A percentile compares a stretch with the other conserved stretches of the same genome.
phyloP scores from a whole-genome alignment of 1,284 basidiomycete species.

The Hypsizygus ulmarius region DNA sequence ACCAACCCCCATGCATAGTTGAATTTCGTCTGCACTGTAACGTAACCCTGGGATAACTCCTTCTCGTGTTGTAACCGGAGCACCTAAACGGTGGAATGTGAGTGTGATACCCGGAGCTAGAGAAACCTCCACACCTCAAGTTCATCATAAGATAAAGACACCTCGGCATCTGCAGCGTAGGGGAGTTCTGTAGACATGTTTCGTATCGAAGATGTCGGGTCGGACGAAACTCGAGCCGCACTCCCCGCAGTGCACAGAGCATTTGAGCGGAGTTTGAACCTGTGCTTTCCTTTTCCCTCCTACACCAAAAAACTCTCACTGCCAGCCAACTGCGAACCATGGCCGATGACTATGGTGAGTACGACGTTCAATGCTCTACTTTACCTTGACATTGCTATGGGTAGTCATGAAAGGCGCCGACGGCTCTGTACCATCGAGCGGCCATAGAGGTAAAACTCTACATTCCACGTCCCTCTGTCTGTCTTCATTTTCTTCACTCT shows the following conservation, averaged over 20 bases:
- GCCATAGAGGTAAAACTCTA: slow-evolving; percentile 22
- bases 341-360: slow-evolving; percentile 46
- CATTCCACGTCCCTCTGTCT: slow-evolving; percentile 13
- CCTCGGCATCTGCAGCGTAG: slow-evolving; percentile 93
- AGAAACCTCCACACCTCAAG: slow-evolving; percentile 60
- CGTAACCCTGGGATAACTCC: slow-evolving; percentile 80
- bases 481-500: slow-evolving; percentile 22
- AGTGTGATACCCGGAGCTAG: slow-evolving; percentile 3
- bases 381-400: slow-evolving; percentile 18
- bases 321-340: slow-evolving; percentile 22
- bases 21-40: slow-evolving; percentile 96
- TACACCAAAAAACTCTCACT: slow-evolving; percentile 18
- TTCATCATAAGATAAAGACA: slow-evolving; percentile 86
- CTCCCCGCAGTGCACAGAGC: not conserved
- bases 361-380: slow-evolving; percentile 18
- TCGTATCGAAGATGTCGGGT: not conserved
- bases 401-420: slow-evolving; percentile 16
- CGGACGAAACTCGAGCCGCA: not conserved
- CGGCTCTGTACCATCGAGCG: slow-evolving; percentile 11
- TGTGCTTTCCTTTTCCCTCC: slow-evolving; percentile 19
- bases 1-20: slow-evolving; percentile 97
- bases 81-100: slow-evolving; percentile 50
- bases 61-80: slow-evolving; percentile 85
- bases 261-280: slow-evolving; percentile 21
- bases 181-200: slow-evolving; percentile 83